A percentile compares a stretch with the other conserved stretches of the same genome.
Evolutionary conservation across 495 filamentous ascomycete genomes (phyloP).

Genomic region (Aspergillus ellipticus): DNA sequence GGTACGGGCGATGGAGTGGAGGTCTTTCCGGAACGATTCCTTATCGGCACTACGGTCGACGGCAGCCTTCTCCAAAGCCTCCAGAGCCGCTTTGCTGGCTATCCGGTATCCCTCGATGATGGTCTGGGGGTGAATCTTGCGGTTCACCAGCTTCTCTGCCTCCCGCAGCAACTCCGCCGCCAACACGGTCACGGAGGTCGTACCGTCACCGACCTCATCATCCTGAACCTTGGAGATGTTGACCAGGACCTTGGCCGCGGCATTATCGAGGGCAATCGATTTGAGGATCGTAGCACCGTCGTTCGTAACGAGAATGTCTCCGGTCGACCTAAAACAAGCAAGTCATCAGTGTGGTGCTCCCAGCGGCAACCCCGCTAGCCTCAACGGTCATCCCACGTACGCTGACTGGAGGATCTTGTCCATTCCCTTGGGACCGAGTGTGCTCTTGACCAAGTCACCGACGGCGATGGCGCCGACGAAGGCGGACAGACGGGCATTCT

Average conservation of each 20-base stretch:
- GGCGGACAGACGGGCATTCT: conserved; percentile 95
- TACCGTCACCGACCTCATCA: conserved; percentile 96
- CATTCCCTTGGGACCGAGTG: conserved; percentile 96
- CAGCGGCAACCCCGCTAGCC: conserved; percentile 15
- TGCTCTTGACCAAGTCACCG: conserved; percentile 95
- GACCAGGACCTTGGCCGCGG: conserved; percentile 88
- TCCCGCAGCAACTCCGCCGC: conserved; percentile 94
- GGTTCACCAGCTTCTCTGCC: conserved; percentile 92
- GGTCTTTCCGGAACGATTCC: conserved; percentile 81
- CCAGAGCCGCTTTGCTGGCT: conserved; percentile 82
- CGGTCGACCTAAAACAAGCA: conserved; percentile 67
- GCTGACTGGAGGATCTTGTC: conserved; percentile 99
- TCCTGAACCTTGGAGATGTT: conserved; percentile 99
- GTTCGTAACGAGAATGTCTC: conserved; percentile 96
- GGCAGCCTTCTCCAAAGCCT: conserved; percentile 76
- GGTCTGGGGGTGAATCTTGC: conserved; percentile 98
- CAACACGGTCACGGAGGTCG: conserved; percentile 85
- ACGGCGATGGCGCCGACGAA: conserved; percentile 98
- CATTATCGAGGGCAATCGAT: conserved; percentile 97
- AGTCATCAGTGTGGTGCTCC: conserved; percentile 7
- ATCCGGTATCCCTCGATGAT: conserved; percentile 99
- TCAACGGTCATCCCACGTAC: conserved; percentile 45
- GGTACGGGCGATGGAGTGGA: conserved; percentile 88
- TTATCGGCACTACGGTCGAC: conserved; percentile 83
- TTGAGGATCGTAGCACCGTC: conserved; percentile 98